A percentile compares a stretch with the other conserved stretches of the same genome.
Evolutionary conservation across 805 yeast species (phyloP).

Genomic region (Sugiyamaella marilandica): DNA sequence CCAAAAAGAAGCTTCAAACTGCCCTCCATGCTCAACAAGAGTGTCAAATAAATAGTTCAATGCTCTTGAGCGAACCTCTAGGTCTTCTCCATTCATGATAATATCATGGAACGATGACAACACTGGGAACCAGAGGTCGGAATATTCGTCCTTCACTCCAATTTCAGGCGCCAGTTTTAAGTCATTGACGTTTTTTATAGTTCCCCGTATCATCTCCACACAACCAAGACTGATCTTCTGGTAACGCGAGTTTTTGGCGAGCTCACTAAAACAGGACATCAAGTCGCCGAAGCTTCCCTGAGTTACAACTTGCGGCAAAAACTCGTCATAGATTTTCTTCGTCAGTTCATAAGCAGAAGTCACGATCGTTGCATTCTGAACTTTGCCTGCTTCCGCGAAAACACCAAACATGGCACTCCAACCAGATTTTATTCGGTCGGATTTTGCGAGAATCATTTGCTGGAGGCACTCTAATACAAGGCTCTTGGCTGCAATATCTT

Average conservation of each 20-base stretch:
- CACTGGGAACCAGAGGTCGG: slow-evolving; percentile 77
- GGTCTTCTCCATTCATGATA: slow-evolving; percentile 87
- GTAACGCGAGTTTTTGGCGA: slow-evolving; percentile 74
- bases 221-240: slow-evolving; percentile 80
- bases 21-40: slow-evolving; percentile 70
- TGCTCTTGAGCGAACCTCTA: slow-evolving; percentile 90
- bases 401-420: slow-evolving; percentile 88
- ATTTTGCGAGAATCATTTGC: slow-evolving; percentile 76
- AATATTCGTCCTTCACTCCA: slow-evolving; percentile 29
- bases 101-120: slow-evolving; percentile 79
- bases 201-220: slow-evolving; percentile 61
- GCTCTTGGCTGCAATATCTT: slow-evolving; percentile 67
- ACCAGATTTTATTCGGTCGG: slow-evolving; percentile 77
- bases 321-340: slow-evolving; percentile 54
- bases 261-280: slow-evolving; percentile 69
- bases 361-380: slow-evolving; percentile 50
- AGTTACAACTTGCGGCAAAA: slow-evolving; percentile 55
- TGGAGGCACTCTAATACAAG: slow-evolving; percentile 87
- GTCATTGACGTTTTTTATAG: slow-evolving; percentile 56
- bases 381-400: slow-evolving; percentile 67
- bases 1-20: slow-evolving; percentile 78
- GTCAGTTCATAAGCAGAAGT: slow-evolving; percentile 59
- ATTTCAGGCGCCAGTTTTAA: slow-evolving; percentile 6
- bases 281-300: slow-evolving; percentile 67
- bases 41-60: slow-evolving; percentile 77